Conservation (phyloP, 495 filamentous ascomycete genomes). For the Clavariopsis aquatica region DNA sequence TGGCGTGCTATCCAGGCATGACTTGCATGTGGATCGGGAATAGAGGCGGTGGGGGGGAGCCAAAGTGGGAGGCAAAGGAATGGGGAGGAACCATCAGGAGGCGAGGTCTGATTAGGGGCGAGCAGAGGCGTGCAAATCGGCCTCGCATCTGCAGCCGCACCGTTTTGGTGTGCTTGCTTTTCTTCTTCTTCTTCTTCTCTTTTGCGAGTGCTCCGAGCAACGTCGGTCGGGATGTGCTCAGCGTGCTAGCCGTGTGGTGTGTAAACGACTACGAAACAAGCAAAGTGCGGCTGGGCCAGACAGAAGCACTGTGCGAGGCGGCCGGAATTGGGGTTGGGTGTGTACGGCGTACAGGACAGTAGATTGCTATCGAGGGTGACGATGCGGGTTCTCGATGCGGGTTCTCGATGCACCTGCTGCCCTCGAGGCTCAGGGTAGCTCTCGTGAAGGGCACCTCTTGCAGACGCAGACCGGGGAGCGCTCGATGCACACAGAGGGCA, state of each 20-base stretch:
- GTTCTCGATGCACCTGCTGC: background rate
- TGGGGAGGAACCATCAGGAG: background rate
- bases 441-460: background rate
- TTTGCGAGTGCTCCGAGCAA: background rate
- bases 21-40: slow-evolving; percentile 19
- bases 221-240: background rate
- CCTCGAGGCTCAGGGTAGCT: background rate
- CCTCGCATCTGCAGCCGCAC: slow-evolving; percentile 7
- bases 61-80: background rate
- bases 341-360: background rate
- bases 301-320: background rate
- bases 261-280: background rate
- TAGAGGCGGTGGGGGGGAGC: background rate
- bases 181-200: too few relatives aligned
- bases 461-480: slow-evolving; percentile 1
- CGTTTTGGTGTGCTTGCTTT: slow-evolving; percentile 14
- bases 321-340: background rate
- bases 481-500: slow-evolving; percentile 1
- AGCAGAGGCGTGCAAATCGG: background rate
- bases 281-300: background rate
- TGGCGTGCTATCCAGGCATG: slow-evolving; percentile 28
- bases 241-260: background rate
- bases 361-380: background rate
- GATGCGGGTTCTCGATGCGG: background rate
- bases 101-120: background rate